phyloP scores from a whole-genome alignment of 805 yeast genomes.

The Candida verbasci region DNA sequence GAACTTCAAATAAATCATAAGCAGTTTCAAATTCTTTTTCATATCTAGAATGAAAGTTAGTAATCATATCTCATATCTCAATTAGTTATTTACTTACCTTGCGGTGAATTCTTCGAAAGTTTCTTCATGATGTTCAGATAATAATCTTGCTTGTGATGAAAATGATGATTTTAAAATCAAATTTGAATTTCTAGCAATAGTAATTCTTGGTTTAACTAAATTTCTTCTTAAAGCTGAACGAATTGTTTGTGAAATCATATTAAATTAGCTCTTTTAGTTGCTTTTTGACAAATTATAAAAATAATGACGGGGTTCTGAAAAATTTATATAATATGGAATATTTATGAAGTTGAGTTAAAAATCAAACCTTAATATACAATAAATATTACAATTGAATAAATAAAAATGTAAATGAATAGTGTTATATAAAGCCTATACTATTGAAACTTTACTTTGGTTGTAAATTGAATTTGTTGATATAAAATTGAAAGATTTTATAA shows the following conservation, averaged over 20 bases:
- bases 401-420: too few species aligned
- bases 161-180: slow-evolving; percentile 8
- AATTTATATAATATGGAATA: too few species aligned
- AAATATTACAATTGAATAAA: not conserved
- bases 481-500: too few species aligned
- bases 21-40: slow-evolving; percentile 86
- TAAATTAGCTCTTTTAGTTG: not conserved
- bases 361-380: not conserved
- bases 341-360: too few species aligned
- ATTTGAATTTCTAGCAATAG: slow-evolving; percentile 17
- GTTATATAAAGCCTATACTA: too few species aligned
- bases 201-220: slow-evolving; percentile 23
- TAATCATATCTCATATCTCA: too few species aligned
- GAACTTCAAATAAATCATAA: slow-evolving; percentile 45
- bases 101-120: slow-evolving; percentile 91
- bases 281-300: not conserved
- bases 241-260: slow-evolving; percentile 36
- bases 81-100: slow-evolving; percentile 60
- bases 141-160: slow-evolving; percentile 48
- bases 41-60: slow-evolving; percentile 48
- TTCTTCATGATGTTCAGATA: slow-evolving; percentile 86
- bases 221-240: slow-evolving; percentile 41
- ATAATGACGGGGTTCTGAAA: too few species aligned
- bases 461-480: too few species aligned
- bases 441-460: too few species aligned